Evolutionary conservation across 345 rosid genomes (phyloP), one percentile per base, ranked within the genome.

Genomic region (Stellera chamaejasme): DNA sequence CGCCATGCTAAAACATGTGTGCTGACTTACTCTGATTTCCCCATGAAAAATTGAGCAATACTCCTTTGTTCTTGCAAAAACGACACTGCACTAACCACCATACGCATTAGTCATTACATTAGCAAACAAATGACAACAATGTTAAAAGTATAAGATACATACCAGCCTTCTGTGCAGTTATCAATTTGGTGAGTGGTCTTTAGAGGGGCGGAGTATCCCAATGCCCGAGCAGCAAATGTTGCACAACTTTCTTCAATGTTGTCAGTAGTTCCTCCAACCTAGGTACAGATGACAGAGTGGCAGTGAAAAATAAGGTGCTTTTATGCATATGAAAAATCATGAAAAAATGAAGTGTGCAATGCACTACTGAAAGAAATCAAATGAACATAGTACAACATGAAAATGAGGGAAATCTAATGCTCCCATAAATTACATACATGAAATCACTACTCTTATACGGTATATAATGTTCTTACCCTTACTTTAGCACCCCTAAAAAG

Each of bases 151-250:
- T 44, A 52, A 48, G 60, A 45, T 42, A 55, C 13, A 41, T 81
- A 91, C 96, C 96, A 92, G 73, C 98, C 98, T 72, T 85, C 98
- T 49, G 96, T 80, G 75, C 98, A 92, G 55, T 92, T 92, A 77
- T 88, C 98, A 60, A 92, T 92, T 72, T 92, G 95, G 79, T 92
- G 98, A 45, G 98, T 92, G 55, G 96, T 88, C 67, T 58, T 70
- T 67, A 92, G 64, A 19, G 90, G 93, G 56, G 70, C 64, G 10
- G 61, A 56, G 13, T 88, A 75, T 61, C 79, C 85, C 66, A 92
- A 49, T 10, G 96, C 95, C 50, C 85, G 96, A 57, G 82, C 69
- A 25, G 90, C 73, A 73, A 92, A 92, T 39, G 93, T 88, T 52
- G 88, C 92, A 78, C 98, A 88, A 62, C 84, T 83, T 78, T 92